phyloP scores from a whole-genome alignment of 345 rosid genomes.

The Ceriops zippeliana region DNA sequence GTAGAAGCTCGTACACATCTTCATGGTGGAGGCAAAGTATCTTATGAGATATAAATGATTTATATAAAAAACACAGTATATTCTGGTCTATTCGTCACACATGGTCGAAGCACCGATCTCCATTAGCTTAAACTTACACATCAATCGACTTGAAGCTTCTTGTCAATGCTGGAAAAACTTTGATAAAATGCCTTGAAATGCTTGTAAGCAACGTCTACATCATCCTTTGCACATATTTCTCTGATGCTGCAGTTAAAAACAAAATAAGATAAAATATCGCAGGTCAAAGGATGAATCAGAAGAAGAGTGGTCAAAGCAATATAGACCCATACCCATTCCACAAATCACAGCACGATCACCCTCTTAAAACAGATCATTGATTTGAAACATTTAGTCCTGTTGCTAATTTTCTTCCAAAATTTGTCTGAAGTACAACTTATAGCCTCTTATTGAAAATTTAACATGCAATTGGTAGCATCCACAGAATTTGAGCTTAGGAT shows the following conservation, averaged over 20 bases:
- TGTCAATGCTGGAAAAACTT: constrained; percentile 65
- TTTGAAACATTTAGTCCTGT: no score
- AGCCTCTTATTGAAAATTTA: no score
- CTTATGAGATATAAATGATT: constrained; percentile 6
- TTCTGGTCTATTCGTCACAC: not conserved
- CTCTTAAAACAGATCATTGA: no score
- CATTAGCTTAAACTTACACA: not conserved
- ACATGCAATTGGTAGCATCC: no score
- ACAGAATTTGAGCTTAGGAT: no score
- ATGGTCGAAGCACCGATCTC: not conserved
- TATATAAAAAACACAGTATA: not conserved
- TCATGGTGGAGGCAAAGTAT: no score
- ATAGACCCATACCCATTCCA: no score
- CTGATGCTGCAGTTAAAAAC: constrained; percentile 50
- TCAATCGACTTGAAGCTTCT: constrained; percentile 57
- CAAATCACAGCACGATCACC: no score
- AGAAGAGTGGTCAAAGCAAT: no score
- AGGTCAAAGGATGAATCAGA: no score
- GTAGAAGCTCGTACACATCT: not conserved
- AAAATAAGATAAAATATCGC: not conserved
- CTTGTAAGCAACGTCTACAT: constrained; percentile 73
- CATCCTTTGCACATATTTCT: constrained; percentile 83
- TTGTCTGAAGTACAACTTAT: no score
- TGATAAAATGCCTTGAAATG: constrained; percentile 89
- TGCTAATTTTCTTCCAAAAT: no score